Conservation (phyloP, 371 early-diverging fungal species). For the Entomophthora muscae region DNA sequence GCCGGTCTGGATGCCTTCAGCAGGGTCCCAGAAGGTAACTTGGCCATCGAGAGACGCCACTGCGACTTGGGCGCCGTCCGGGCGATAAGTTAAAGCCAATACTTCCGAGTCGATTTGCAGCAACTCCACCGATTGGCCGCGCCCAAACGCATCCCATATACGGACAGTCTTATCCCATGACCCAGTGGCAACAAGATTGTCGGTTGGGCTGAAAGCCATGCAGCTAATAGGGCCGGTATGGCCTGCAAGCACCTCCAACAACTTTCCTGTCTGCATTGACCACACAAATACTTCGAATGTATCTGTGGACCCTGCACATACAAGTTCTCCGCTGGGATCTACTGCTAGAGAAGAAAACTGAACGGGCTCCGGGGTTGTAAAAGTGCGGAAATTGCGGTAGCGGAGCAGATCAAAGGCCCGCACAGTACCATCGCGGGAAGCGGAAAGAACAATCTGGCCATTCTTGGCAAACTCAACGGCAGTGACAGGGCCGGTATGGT, state of each 20-base stretch:
- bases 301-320: constrained; percentile 89
- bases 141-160: constrained; percentile 87
- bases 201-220: constrained; percentile 69
- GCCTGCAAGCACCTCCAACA: constrained; percentile 84
- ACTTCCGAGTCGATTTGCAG: constrained; percentile 74
- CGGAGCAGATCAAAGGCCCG: constrained; percentile 92
- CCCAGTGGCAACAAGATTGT: constrained; percentile 54
- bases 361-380: constrained; percentile 88
- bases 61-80: constrained; percentile 77
- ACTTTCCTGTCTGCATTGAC: constrained; percentile 93
- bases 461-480: constrained; percentile 81
- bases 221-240: constrained; percentile 83
- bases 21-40: constrained; percentile 80
- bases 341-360: constrained; percentile 88
- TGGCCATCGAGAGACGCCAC: constrained; percentile 83
- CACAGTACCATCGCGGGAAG: constrained; percentile 92
- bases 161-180: constrained; percentile 92
- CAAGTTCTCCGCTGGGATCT: constrained; percentile 90
- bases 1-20: constrained; percentile 38
- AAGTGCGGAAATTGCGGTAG: constrained; percentile 94
- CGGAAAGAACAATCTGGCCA: constrained; percentile 82
- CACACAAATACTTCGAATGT: constrained; percentile 92
- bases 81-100: constrained; percentile 71
- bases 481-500: constrained; percentile 68
- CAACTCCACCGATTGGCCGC: constrained; percentile 57